Evolutionary conservation across 352 stramenopile species (phyloP).

Genomic region (Sclerospora graminicola): DNA sequence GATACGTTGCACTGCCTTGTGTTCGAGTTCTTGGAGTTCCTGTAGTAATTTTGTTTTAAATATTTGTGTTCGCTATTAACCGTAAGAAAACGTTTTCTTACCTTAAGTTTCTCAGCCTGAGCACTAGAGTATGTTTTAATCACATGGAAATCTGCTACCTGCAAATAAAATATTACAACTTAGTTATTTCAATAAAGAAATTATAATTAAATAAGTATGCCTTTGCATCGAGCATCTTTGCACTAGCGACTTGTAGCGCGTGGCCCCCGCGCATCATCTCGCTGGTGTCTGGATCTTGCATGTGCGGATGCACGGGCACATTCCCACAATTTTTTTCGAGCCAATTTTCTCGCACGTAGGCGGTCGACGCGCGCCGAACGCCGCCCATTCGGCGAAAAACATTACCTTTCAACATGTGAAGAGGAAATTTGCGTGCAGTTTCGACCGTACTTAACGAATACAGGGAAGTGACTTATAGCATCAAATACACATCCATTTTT

Average conservation of each 20-base stretch:
- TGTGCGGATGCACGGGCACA: conserved; percentile 31
- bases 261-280: conserved; percentile 67
- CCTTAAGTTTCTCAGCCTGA: conserved; percentile 42
- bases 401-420: conserved; percentile 1
- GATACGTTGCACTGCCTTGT: conserved; percentile 39
- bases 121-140: conserved; percentile 26
- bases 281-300: conserved; percentile 35
- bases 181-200: background rate
- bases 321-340: conserved; percentile 56
- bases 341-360: conserved; percentile 30
- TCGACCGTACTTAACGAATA: too few species aligned
- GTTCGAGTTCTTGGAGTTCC: conserved; percentile 39
- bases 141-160: conserved; percentile 26
- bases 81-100: too few species aligned
- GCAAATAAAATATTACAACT: background rate
- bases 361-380: conserved; percentile 7
- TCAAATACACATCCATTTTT: too few species aligned
- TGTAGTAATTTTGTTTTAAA: conserved; percentile 10
- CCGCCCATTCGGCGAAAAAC: background rate
- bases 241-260: conserved; percentile 43
- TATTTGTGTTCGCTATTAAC: too few species aligned
- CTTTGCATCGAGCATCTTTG: conserved; percentile 36
- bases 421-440: too few species aligned
- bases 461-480: too few species aligned
- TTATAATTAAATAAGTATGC: too few species aligned